Evolutionary conservation across 257 asterid genomes (phyloP).

Genomic region (Anisodus tanguticus): DNA sequence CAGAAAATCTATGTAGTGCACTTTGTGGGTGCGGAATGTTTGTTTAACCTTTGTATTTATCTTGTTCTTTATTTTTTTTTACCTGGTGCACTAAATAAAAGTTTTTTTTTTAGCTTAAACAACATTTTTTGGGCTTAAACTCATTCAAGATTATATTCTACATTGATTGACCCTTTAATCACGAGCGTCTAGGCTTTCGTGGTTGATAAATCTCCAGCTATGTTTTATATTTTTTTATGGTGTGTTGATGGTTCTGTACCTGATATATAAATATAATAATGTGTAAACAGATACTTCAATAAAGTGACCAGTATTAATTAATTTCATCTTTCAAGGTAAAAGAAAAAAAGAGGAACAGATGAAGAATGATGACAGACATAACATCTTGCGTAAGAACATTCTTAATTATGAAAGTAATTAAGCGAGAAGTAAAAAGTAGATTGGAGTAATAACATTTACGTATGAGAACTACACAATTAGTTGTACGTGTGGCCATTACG

Average conservation of each 20-base stretch:
- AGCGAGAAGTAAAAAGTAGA: conserved; percentile 10
- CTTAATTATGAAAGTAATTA: neutral
- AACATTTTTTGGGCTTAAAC: neutral
- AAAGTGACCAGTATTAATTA: neutral
- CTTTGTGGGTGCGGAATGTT: too few species aligned
- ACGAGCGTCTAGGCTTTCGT: neutral
- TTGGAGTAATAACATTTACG: neutral
- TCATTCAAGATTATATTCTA: neutral
- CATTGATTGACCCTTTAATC: neutral
- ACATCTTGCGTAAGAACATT: conserved; percentile 18
- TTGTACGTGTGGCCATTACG: neutral
- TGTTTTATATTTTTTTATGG: too few species aligned
- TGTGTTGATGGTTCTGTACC: too few species aligned
- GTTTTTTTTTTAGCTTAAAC: neutral
- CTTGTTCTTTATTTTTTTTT: too few species aligned
- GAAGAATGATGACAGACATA: conserved; percentile 3
- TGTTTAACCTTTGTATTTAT: too few species aligned
- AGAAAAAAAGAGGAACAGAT: neutral
- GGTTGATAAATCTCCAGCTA: neutral
- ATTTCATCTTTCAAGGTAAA: conserved; percentile 17
- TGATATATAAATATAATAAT: neutral
- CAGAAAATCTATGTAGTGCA: too few species aligned
- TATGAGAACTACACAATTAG: neutral
- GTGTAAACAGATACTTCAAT: neutral
- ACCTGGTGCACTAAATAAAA: too few species aligned